These are phyloP conservation scores for Blastobotrys arbuscula DNA, from an alignment of 1,139 yeast species.

Conservation along the genomic window DNA sequence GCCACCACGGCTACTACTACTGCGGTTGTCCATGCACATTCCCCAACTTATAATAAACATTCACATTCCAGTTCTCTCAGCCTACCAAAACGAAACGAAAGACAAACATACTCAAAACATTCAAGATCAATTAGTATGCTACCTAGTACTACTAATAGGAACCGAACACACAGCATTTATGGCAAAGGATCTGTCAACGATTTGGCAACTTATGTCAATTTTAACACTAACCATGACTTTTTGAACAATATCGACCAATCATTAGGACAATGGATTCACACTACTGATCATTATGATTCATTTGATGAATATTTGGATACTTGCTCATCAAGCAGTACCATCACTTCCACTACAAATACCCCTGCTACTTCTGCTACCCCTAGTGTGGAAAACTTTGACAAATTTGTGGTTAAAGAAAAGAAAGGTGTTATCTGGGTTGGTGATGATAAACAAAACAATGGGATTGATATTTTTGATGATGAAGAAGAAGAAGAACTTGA, in stretches of 20 bases:
- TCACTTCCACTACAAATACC: neutral
- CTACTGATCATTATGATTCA: neutral
- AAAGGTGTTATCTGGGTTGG: constrained; percentile 10
- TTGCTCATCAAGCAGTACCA: neutral
- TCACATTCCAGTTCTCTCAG: neutral
- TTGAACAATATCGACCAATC: neutral
- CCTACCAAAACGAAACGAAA: neutral
- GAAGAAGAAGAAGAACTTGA: constrained; percentile 1
- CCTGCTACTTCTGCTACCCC: constrained; percentile 3
- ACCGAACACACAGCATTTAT: neutral
- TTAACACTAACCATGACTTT: neutral
- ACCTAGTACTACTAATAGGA: neutral
- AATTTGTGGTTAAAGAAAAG: neutral
- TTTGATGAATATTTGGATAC: neutral
- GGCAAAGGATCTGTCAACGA: constrained; percentile 11
- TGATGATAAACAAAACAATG: neutral
- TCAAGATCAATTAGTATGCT: neutral
- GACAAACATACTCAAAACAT: neutral
- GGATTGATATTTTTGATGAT: constrained; percentile 2
- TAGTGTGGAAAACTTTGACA: neutral
- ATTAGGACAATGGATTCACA: neutral
- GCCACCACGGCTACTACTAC: neutral
- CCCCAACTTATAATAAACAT: no score
- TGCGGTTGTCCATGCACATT: neutral
- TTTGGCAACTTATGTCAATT: constrained; percentile 5